Evolutionary conservation across 306 rosid genomes (phyloP), one percentile per base, ranked within the genome.

Genomic region (Cajanus cajan): DNA sequence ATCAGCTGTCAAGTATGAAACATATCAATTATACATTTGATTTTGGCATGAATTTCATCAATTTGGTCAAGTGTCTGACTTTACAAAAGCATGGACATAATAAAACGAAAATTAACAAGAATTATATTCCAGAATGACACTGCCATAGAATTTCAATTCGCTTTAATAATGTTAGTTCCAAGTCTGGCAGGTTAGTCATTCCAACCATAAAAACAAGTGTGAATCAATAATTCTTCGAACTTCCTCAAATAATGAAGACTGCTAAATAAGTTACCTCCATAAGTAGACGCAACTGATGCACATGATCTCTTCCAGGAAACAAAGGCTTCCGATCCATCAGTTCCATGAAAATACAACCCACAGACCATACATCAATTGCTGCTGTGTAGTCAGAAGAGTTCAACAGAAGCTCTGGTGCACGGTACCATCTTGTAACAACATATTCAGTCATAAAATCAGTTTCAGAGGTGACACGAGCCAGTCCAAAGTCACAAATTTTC

Each of bases 291-390:
- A 94, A 79, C 87, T 94, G 98, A 78, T 94, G 94, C 68, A 92
- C 98, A 8, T 94, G 98, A 90, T 94, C 98, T 85, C 97, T 87
- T 70, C 98, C 98, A 71, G 98, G 97, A 88, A 94, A 94, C 75
- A 94, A 80, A 4, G 98, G 98, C 84, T 89, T 92, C 62, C 98
- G 83, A 77, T 94, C 98, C 97, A 94, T 94, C 86, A 94, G 85
- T 69, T 94, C 98, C 98, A 94, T 94, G 85, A 94, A 94, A 80
- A 94, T 88, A 85, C 98, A 94, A 64, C 98, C 97, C 39, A 94
- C 98, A 37, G 98, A 92, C 98, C 98, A 94, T 14, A 94, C 93
- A 89, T 94, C 98, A 80, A 94, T 94, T 68, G 98, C 98, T 77
- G 97, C 97, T 34, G 98, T 94, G 88, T 94, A 94, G 83, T 94